Base-by-base conservation (phyloP, 2,329 filamentous ascomycete species). In the Aspergillus carbonarius region DNA sequence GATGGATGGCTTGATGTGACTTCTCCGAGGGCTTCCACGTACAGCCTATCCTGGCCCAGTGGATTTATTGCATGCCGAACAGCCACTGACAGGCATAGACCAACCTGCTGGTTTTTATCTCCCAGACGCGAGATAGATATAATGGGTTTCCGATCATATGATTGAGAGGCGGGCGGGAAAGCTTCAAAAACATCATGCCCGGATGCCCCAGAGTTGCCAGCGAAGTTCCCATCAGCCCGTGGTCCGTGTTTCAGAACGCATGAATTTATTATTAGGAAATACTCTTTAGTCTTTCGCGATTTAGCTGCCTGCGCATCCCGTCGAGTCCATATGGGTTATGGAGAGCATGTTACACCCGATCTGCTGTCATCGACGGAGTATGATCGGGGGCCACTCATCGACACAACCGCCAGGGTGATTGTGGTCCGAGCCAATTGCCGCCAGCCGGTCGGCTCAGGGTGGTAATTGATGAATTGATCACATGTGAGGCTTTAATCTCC, bases 221-320 rank as follows among this genome's bases (percentile, higher is more conserved):
- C 44, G 34, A 57, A 63, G 64, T 58, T 63, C 60, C 61, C 44
- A 54, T 47, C 54, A 63, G 56, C 58, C 54, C 53, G 27, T 66
- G 61, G 63, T 65, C 63, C 54, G 61, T 65, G 64, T 65, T 63
- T 60, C 58, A 62, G 49, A 50, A 10, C 49, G 39, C 35, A 46
- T 35, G 37, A n/a, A 32, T 37, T 53, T 57, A 27, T 53, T 13
- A 35, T 25, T 39, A 32, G 44, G 42, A 27, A 47, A 13, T 6
- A 18, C 39, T 32, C 30, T 10, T 10, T 32, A 40, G 37, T 18
- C 37, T 18, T 40, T 18, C 5, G 6, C 37, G 10, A 10, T n/a
- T 27, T 39, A 17, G 15, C 15, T 17, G 37, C 13, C 7, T 17
- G 23, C 23, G 23, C 23, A 17, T 30, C 40, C 40, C 40, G 20